Percentiles rank a stretch among this genome's conserved stretches.
phyloP scores from a whole-genome alignment of 495 filamentous ascomycete species.

The Cairneyella variabilis region DNA sequence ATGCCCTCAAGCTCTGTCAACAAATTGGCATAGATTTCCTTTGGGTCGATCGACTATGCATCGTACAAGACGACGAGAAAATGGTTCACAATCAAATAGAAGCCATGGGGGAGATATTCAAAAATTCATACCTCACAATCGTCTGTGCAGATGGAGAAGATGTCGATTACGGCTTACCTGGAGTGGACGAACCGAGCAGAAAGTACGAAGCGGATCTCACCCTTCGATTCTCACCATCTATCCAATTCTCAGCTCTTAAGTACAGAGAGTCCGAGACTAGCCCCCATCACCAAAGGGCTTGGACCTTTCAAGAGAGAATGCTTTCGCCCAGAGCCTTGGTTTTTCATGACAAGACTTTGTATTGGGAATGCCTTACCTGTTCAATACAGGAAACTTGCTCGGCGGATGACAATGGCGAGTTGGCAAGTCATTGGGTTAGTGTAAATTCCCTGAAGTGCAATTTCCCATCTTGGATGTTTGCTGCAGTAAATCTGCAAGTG shows the following conservation, averaged over 20 bases:
- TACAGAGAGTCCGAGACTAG: slow-evolving; percentile 1
- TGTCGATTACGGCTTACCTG: background rate
- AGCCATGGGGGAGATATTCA: background rate
- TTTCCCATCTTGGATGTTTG: too few species aligned
- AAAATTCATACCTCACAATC: slow-evolving; percentile 5
- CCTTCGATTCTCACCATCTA: slow-evolving; percentile 2
- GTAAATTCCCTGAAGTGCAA: too few species aligned
- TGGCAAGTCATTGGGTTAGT: too few species aligned
- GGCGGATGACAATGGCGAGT: background rate
- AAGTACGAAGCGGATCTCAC: background rate
- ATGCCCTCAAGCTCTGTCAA: slow-evolving; percentile 20
- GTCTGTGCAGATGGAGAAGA: slow-evolving; percentile 1
- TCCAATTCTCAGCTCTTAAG: slow-evolving; percentile 2
- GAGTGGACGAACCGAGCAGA: background rate
- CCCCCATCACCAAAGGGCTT: slow-evolving; percentile 1
- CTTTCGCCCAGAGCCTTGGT: background rate
- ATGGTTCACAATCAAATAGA: slow-evolving; percentile 4
- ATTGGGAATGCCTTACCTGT: background rate
- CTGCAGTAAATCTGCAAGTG: too few species aligned
- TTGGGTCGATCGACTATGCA: slow-evolving; percentile 31
- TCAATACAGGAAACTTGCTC: background rate
- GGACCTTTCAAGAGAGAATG: slow-evolving; percentile 4
- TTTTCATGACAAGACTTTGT: background rate
- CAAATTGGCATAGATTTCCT: slow-evolving; percentile 22
- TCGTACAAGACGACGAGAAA: slow-evolving; percentile 23